Evolutionary conservation across 371 early-diverging fungal species (phyloP).

Genomic region (Umbelopsis sp.): DNA sequence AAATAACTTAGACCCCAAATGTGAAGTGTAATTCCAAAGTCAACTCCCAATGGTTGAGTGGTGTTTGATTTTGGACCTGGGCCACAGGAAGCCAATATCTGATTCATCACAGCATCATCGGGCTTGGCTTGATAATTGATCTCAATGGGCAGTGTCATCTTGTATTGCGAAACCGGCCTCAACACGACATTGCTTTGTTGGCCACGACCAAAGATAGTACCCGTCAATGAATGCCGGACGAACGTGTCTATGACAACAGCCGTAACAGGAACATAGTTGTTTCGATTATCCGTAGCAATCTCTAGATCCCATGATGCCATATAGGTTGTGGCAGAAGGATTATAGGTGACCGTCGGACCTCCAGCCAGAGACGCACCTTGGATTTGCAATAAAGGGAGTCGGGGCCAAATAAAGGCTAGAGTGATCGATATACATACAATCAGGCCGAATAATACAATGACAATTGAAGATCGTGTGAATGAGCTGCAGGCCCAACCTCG

Average conservation of each 20-base stretch:
- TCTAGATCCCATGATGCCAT: not conserved
- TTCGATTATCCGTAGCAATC: not conserved
- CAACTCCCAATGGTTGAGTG: conserved; percentile 31
- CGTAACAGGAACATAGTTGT: not conserved
- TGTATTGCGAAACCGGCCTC: not conserved
- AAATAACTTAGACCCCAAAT: conserved; percentile 43
- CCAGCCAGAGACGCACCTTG: not conserved
- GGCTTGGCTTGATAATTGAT: conserved; percentile 3
- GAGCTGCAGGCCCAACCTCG: not conserved
- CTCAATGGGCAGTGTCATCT: not conserved
- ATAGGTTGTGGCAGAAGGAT: not conserved
- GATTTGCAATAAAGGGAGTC: conserved; percentile 5
- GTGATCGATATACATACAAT: not conserved
- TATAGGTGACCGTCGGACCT: not conserved
- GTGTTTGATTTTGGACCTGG: conserved; percentile 9
- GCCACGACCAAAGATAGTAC: conserved; percentile 2
- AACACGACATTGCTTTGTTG: not conserved
- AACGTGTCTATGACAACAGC: not conserved
- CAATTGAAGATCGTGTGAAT: not conserved
- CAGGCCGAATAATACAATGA: not conserved
- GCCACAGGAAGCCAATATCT: not conserved
- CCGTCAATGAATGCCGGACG: not conserved
- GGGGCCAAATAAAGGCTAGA: conserved; percentile 8
- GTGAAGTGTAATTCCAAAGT: conserved; percentile 49
- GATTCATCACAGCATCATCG: not conserved